Base-by-base conservation (phyloP, 2,329 filamentous ascomycete genomes). In the Teratosphaeria epicoccoides region DNA sequence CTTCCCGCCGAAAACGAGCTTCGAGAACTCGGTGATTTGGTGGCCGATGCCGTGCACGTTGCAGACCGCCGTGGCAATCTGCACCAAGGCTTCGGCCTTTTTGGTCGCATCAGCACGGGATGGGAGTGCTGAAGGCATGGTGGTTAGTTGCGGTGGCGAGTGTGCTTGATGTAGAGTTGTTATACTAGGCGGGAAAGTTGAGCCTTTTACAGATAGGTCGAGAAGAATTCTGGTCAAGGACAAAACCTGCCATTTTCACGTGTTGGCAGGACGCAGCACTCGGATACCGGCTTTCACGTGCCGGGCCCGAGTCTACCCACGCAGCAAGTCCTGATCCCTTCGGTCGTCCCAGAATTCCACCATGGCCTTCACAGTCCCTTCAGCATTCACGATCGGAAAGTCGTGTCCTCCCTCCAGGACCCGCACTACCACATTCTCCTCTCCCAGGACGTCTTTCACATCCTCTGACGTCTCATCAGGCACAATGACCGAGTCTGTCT, bases 391-490 rank as follows among this genome's bases (percentile, higher is more conserved):
- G 56, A 87, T 81, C 1, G 81, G 82, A 54, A 88, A 71, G 61
- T 88, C 85, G 63, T 89, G 86, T 0, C 84, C 85, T 4, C 79
- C 83, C 23, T 79, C 73, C 14, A 87, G 61, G 23, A 78, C 68
- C 43, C 74, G 70, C 47, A 83, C 74, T 52, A 78, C 73, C 3
- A 84, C 74, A 51, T 83, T 80, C n/a, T 68, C 63, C 23, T 71
- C 68, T 2, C 82, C 81, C 22, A 88, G 66, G 12, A 77, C 75
- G 10, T 69, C 69, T 9, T 68, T 72, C 2, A 78, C 80, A 66
- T 89, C 86, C 44, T 79, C 75, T 1, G 78, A 68, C 23, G 83
- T 68, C 68, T 89, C 84, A 6, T 81, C 74, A 51, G 75, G 74
- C n/a, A 82, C 68, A 43, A 89, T 79, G 22, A 90, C 79, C 0